Evolutionary conservation across 306 rosid species (phyloP).

Genomic region (Corylus americana): DNA sequence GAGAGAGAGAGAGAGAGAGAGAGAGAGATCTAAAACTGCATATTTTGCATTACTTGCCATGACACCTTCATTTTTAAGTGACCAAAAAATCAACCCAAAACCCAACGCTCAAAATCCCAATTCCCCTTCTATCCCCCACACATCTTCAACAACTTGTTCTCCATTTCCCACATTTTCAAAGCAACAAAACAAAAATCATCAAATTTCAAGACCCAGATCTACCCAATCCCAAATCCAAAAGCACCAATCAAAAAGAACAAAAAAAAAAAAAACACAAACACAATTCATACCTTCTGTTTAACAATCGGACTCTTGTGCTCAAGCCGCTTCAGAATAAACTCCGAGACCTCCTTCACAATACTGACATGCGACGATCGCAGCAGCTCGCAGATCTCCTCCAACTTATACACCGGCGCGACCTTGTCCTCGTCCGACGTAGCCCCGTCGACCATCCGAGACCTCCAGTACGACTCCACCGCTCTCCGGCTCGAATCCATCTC

Average conservation of each 20-base stretch:
- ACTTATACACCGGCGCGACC: slow-evolving; percentile 84
- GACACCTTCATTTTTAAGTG: neutral
- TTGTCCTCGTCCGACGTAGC: slow-evolving; percentile 95
- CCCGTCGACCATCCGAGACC: slow-evolving; percentile 80
- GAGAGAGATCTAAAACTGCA: neutral
- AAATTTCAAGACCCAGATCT: slow-evolving; percentile 33
- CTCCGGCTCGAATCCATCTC: slow-evolving; percentile 95
- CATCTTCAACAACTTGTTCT: neutral
- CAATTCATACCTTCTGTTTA: slow-evolving; percentile 82
- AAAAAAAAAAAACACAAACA: neutral
- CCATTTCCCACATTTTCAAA: slow-evolving; percentile 4
- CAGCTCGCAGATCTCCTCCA: slow-evolving; percentile 86
- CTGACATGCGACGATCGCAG: slow-evolving; percentile 82
- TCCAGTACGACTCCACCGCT: slow-evolving; percentile 98
- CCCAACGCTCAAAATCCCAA: neutral
- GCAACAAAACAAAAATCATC: neutral
- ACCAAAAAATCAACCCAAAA: neutral
- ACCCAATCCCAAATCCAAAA: slow-evolving; percentile 23
- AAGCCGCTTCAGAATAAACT: slow-evolving; percentile 74
- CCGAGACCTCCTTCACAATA: slow-evolving; percentile 91
- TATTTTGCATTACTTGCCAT: neutral
- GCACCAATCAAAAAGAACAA: neutral
- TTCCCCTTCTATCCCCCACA: neutral
- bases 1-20: no score
- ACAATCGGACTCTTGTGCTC: slow-evolving; percentile 94